These are phyloP conservation scores for Penicillium concentricum DNA, from an alignment of 2,329 filamentous ascomycete species.

Conservation along the genomic window DNA sequence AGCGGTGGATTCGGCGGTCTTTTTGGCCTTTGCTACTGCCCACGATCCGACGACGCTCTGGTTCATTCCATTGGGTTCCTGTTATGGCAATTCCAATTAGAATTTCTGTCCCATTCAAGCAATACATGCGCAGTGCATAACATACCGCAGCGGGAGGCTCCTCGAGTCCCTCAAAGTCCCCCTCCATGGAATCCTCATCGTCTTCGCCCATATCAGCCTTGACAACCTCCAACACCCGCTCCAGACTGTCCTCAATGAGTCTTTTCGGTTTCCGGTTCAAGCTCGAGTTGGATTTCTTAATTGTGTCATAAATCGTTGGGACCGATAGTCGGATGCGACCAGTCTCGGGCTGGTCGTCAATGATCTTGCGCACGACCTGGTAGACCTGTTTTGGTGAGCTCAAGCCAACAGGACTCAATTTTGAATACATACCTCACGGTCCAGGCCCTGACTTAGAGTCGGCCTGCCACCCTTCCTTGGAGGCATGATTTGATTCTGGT, in stretches of 20 bases:
- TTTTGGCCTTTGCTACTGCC: slow-evolving; percentile 44
- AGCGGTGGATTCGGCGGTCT: slow-evolving; percentile 31
- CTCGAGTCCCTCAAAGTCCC: slow-evolving; percentile 52
- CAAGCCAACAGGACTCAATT: slow-evolving; percentile 10
- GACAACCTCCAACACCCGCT: slow-evolving; percentile 72
- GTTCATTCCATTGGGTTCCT: slow-evolving; percentile 64
- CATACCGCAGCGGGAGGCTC: slow-evolving; percentile 36
- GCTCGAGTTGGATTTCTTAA: slow-evolving; percentile 83
- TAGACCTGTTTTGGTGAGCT: slow-evolving; percentile 57
- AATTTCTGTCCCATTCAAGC: not conserved
- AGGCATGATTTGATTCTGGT: slow-evolving; percentile 33
- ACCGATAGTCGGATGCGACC: slow-evolving; percentile 55
- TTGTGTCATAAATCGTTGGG: slow-evolving; percentile 69
- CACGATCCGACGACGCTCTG: slow-evolving; percentile 62
- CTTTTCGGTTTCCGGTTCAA: slow-evolving; percentile 79
- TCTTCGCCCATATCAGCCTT: slow-evolving; percentile 63
- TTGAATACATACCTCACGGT: slow-evolving; percentile 57
- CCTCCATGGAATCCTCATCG: slow-evolving; percentile 51
- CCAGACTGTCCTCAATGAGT: slow-evolving; percentile 79
- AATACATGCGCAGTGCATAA: slow-evolving; percentile 18
- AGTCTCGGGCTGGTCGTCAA: slow-evolving; percentile 62
- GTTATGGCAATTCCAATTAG: slow-evolving; percentile 2
- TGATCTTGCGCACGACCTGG: slow-evolving; percentile 73
- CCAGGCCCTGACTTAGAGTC: slow-evolving; percentile 57
- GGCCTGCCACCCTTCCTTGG: slow-evolving; percentile 42